Evolutionary conservation across 2,329 filamentous ascomycete species (phyloP), one percentile per base, ranked within the genome.

Genomic region (Parafenestella ontariensis): DNA sequence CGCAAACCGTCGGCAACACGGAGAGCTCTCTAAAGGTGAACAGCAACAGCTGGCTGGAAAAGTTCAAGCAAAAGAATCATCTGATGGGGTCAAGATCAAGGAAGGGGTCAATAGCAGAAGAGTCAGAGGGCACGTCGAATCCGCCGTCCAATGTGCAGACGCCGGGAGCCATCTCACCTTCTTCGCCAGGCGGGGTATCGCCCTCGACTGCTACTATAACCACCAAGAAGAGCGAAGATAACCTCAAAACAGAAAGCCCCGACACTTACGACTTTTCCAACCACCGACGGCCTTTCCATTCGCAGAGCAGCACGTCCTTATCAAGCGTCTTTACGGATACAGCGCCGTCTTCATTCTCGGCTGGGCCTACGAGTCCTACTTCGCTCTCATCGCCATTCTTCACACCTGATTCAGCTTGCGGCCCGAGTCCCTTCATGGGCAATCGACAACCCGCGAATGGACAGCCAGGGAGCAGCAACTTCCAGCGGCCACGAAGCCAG

Each of bases 31-130:
- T 89, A 51, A 90, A 89, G 66, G 85, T 85, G 44, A 85, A 91
- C 61, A 95, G 86, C 63, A 81, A 86, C 26, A 87, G 83, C 63
- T 97, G 94, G 93, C 83, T 98, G 29, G 92, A 96, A 70, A 96
- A 95, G 73, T 98, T 98, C 81, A 96, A 97, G 80, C 87, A 92
- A 72, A 96, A 94, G 78, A 89, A 96, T 73, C 87, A 84, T 59
- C 70, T 89, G 10, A 75, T 81, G 62, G 81, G 82, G 33, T 77
- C 82, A 10, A 83, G 82, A 64, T 80, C 80, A 40, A 76, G 84
- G 41, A 86, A 85, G 70, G 76, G 78, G 26, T 85, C 84, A 6
- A 72, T 81, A 46, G 78, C 77, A 41, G 92, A 91, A 71, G 89
- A 93, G 49, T 84, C 87, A 0, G 89, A 91, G 65, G 85, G 83